Base-by-base conservation (phyloP, 331 rosid species). In the Saraca asoca region DNA sequence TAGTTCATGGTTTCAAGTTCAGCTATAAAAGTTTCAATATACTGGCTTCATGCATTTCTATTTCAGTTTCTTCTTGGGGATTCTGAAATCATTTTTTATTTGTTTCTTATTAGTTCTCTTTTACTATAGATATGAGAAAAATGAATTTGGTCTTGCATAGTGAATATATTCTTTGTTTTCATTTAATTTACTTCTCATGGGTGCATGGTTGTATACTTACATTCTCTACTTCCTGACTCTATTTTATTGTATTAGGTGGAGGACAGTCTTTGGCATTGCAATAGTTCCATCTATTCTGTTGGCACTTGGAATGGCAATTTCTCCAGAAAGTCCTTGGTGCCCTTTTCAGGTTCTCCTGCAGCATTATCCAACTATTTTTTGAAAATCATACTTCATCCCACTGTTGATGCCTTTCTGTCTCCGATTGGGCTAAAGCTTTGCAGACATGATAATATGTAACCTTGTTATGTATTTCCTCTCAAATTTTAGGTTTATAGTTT, bases 261-360 rank as follows among this genome's bases (percentile, higher is more conserved):
- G 98, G 82, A 78, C 90, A 18, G 90, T 93, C 97, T 93, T 90
- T 62, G 97, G 91, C 41, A 78, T 93, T 79, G 79, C 98, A 52
- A 12, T 83, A n/a, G 82, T 93, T 66, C 98, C 98, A 58, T 83
- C 98, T 44, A 31, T 90, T 78, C 72, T 93, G 46, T 84, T 93
- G 85, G 98, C 95, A 50, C 59, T 90, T 33, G 98, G 98, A 84
- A 93, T 93, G 97, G 84, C 72, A 58, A 9, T 88, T 62, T 88
- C 96, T 52, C 98, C 98, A 1, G 98, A 93, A 79, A 90, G 97
- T 83, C 97, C 98, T 3, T 24, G 98, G 52, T 93, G 98, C 97
- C 97, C 90, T 41, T 80, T 82, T 64, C 98, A 93, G 98, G 98
- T 93, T 76, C 55, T 20, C 54, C 58, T 48, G 58, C 75, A 31